phyloP scores from a whole-genome alignment of 345 rosid species.

The Citrus maxima region DNA sequence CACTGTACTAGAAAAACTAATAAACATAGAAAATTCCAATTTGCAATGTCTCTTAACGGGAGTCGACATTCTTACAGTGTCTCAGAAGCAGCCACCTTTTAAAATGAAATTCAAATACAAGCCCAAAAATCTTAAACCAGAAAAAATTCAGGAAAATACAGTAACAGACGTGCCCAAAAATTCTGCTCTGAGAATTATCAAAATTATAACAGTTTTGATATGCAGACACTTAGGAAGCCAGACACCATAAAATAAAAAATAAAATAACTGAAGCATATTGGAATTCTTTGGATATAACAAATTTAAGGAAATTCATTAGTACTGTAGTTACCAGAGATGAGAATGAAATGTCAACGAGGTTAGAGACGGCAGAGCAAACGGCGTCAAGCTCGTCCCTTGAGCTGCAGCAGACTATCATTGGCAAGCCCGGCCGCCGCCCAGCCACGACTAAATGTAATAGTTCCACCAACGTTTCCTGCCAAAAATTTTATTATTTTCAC shows the following conservation, averaged over 20 bases:
- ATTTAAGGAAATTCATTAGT: neutral
- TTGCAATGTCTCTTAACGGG: neutral
- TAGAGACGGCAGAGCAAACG: conserved; percentile 70
- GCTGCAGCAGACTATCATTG: conserved; percentile 82
- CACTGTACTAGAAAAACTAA: neutral
- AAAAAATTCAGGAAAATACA: neutral
- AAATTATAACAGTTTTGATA: neutral
- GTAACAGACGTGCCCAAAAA: neutral
- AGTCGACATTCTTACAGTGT: neutral
- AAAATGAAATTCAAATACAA: neutral
- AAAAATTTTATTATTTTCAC: neutral
- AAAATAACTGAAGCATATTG: neutral
- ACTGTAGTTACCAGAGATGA: conserved; percentile 46
- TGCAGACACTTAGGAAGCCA: neutral
- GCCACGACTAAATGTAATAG: conserved; percentile 43
- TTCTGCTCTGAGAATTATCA: neutral
- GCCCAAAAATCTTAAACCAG: neutral
- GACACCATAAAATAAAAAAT: neutral
- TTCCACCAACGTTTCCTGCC: conserved; percentile 73
- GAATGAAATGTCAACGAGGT: conserved; percentile 67
- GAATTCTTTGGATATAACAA: neutral
- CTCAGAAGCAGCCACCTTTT: neutral
- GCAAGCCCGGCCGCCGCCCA: conserved; percentile 67
- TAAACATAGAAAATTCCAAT: neutral
- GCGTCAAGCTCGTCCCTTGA: conserved; percentile 93